Evolutionary conservation across 2,329 filamentous ascomycete genomes (phyloP).

Genomic region (Chaetomiaceae sp.): DNA sequence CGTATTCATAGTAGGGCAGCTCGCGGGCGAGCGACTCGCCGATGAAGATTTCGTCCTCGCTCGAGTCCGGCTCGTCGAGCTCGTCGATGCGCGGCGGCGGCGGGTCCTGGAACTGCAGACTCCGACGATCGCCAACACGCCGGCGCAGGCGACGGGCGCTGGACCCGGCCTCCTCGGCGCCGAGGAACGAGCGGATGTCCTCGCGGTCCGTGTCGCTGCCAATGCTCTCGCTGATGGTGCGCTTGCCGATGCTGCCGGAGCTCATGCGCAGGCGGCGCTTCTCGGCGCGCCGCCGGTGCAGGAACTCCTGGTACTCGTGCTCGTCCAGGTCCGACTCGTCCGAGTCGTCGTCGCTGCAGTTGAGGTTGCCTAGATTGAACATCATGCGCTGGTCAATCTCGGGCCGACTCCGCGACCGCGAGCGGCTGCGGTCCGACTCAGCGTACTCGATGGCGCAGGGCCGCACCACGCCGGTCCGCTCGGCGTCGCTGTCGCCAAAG

Average conservation of each 20-base stretch:
- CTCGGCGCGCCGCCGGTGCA: conserved; percentile 37
- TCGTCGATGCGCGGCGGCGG: conserved; percentile 47
- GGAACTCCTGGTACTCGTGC: conserved; percentile 32
- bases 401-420: conserved; percentile 30
- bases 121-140: conserved; percentile 40
- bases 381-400: conserved; percentile 40
- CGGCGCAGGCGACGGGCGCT: conserved; percentile 44
- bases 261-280: conserved; percentile 42
- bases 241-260: conserved; percentile 49
- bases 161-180: conserved; percentile 38
- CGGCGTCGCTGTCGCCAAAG: conserved; percentile 40
- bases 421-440: conserved; percentile 36
- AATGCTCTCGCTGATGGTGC: conserved; percentile 45
- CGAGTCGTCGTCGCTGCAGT: conserved; percentile 38
- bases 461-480: conserved; percentile 36
- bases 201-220: conserved; percentile 45
- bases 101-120: conserved; percentile 45
- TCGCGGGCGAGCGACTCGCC: conserved; percentile 41
- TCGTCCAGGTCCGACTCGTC: conserved; percentile 35
- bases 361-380: conserved; percentile 40
- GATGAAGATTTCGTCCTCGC: conserved; percentile 38
- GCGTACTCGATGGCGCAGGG: conserved; percentile 43
- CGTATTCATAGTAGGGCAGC: conserved; percentile 47
- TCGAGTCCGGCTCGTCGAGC: conserved; percentile 46
- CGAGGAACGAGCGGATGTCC: conserved; percentile 34